These are phyloP conservation scores for Globisporangium cystogenes DNA, from an alignment of 352 stramenopile species.

Conservation along the genomic window DNA sequence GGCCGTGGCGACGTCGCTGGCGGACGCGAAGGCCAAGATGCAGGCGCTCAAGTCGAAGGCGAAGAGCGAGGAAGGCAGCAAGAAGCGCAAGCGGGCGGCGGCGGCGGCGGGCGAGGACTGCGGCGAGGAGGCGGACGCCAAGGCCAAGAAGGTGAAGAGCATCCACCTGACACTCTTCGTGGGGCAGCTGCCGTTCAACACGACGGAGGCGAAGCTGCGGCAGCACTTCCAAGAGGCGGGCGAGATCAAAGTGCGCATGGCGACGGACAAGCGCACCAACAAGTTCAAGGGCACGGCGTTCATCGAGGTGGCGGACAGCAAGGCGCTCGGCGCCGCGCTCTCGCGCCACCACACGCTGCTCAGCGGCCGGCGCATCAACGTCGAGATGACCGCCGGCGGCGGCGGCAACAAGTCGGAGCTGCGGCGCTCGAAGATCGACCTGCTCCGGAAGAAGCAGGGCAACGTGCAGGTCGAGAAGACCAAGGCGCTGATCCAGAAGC, in stretches of 20 bases:
- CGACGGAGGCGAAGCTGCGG: constrained; percentile 55
- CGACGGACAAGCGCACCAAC: constrained; percentile 80
- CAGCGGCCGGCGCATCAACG: constrained; percentile 78
- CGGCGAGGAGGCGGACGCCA: constrained; percentile 9
- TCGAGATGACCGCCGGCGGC: constrained; percentile 79
- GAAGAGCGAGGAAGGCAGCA: constrained; percentile 17
- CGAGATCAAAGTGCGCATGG: constrained; percentile 73
- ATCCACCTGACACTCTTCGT: constrained; percentile 87
- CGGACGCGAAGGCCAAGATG: not conserved
- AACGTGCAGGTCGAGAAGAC: constrained; percentile 82
- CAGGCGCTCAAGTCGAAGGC: constrained; percentile 15
- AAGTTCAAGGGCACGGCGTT: constrained; percentile 84
- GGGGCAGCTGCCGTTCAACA: constrained; percentile 72
- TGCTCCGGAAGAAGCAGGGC: constrained; percentile 75
- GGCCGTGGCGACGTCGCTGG: not conserved
- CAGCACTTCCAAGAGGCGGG: constrained; percentile 73
- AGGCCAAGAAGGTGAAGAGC: constrained; percentile 48
- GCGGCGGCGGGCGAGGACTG: constrained; percentile 11
- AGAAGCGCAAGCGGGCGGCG: constrained; percentile 48
- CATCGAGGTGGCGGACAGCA: constrained; percentile 82
- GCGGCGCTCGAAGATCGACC: constrained; percentile 61
- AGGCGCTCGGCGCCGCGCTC: constrained; percentile 69
- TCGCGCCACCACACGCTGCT: constrained; percentile 78
- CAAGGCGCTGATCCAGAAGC: constrained; percentile 74
- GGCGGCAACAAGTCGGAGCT: constrained; percentile 81